Base-by-base conservation (phyloP, 371 early-diverging fungal species). In the Fennellomyces sp. region DNA sequence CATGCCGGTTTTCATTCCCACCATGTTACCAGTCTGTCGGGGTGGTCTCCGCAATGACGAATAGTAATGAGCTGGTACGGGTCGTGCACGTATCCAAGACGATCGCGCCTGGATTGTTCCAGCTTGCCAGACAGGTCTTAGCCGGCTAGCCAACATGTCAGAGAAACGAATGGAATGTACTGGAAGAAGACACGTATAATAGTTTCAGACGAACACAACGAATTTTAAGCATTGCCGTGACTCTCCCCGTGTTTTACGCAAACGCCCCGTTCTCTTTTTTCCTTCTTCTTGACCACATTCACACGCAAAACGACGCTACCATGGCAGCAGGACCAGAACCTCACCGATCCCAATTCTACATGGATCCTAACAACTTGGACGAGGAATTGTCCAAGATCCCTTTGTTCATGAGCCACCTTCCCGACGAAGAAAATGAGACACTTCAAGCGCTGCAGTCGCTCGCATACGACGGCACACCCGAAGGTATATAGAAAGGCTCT, bases 391-490 rank as follows among this genome's bases (percentile, higher is more conserved):
- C 90, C 49, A 78, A 83, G 39, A 81, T 96, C 28, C 99, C 99
- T 2, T 75, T 98, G 49, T 98, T 98, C 77, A 98, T 98, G 99
- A 83, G 69, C 25, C 61, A 80, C 10, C 65, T 95, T 35, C 90
- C 91, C 2, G 84, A 81, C n/a, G 88, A 87, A 61, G 90, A 92
- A 36, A 96, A 94, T 66, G 85, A 85, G 0, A 82, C 89, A 1
- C 78, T 97, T 31, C 81, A 73, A 19, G 99, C 99, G 1, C 69
- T 97, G 15, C 93, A 95, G 67, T 86, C 92, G 31, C 79, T 98
- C 26, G 84, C 88, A 1, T 96, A 90, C 66, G 98, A 97, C 58
- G 99, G 97, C 28, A 88, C 96, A 41, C 97, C 98, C 1, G 95
- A 95, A 77, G 93, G 93, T 92, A 78, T 12, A n/a, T 25, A 13